Evolutionary conservation across 2,329 filamentous ascomycete genomes (phyloP), one percentile per base, ranked within the genome.

Genomic region (Lasiodiplodia sp.): DNA sequence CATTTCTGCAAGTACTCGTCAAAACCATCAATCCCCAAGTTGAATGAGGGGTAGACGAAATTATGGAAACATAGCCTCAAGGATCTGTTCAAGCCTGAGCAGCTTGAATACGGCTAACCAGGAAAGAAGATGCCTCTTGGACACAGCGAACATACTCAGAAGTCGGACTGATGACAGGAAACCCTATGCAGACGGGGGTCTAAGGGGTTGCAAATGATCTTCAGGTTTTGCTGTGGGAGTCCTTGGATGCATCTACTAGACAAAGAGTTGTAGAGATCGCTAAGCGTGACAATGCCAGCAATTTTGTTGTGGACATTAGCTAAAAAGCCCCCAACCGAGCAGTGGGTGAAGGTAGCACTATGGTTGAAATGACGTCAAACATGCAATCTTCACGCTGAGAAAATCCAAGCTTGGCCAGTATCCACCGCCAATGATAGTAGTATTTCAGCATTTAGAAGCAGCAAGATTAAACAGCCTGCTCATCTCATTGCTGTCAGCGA

Each of bases 231-330:
- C 4, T 69, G 37, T 3, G 80, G 78, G 65, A 78, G 81, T 55
- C 72, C 72, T 0, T 73, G 71, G 55, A 82, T 80, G 12, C 71
- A 69, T 14, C 80, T 78, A 34, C 69, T 66, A 63, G 80, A 79
- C 72, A 81, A 79, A 64, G 67, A 58, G 64, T 82, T 82, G 70
- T 76, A 75, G 6, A 80, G 82, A 72, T 82, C 79, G 14, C 80
- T 80, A 58, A 80, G 82, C 18, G 81, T 73, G 31, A 81, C 79
- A 2, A 78, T 73, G 16, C 79, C 80, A n/a, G 77, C 77, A 67
- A 82, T 73, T 34, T 75, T 73, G 34, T 73, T 64, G 65, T 74
- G 74, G 23, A 79, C 72, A 1, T 70, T 69, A 16, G 71, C 37
- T 16, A 71, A 71, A 8, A 79, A 73, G 11, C 73, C 71, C 21